Base-by-base conservation (phyloP, 208 protist genomes). In the Lotmaria passim region DNA sequence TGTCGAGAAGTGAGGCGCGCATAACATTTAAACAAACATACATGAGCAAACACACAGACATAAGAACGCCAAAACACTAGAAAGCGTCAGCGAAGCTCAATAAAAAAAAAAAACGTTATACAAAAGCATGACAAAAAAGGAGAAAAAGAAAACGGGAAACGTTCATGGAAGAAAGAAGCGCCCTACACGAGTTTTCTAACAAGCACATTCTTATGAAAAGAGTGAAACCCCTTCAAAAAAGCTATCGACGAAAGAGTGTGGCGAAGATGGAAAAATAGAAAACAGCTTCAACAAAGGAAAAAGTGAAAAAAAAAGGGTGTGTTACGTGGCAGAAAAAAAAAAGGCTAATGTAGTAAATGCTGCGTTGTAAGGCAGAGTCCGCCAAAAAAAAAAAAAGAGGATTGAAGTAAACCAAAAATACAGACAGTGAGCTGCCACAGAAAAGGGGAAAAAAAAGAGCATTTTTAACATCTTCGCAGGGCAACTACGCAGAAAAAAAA, bases 261-360 rank as follows among this genome's bases (percentile, higher is more conserved):
- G 19, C 57, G 28, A 68, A 34, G 46, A 33, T n/a, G 44, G 21
- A 43, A 65, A 65, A 12, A 55, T 41, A 57, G 34, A 26, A 69
- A 31, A 55, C n/a, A 26, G 23, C 11, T 17, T 48, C 21, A 48
- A 43, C 17, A 64, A 57, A 58, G 36, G 4, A 46, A 36, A 44
- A 52, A 33, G 41, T 26, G 34, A 34, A 19, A 60, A 28, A 41
- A n/a, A n/a, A n/a, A n/a, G n/a, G n/a, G n/a, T n/a, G n/a, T n/a
- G n/a, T n/a, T n/a, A n/a, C n/a, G n/a, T n/a, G n/a, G n/a, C 17
- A 67, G 46, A 14, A 55, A 34, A 73, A 59, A 65, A 12, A 57
- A 67, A 47, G n/a, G n/a, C n/a, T n/a, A n/a, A n/a, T n/a, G n/a
- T n/a, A n/a, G n/a, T n/a, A n/a, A n/a, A n/a, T n/a, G n/a, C n/a